These are phyloP conservation scores for Epichloe scottii DNA, from an alignment of 2,329 filamentous ascomycete genomes.

Conservation along the genomic window DNA sequence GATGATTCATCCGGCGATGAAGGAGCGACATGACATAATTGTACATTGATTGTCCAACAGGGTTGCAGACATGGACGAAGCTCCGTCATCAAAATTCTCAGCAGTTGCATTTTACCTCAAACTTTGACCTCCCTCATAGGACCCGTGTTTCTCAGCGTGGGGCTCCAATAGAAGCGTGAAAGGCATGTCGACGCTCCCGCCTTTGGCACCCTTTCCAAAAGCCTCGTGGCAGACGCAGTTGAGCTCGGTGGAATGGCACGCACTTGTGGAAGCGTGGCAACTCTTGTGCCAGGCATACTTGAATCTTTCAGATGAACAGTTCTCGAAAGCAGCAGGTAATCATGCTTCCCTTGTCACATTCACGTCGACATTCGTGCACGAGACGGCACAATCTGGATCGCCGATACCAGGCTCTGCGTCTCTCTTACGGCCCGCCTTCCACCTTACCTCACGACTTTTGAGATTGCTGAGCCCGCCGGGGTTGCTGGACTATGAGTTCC, in stretches of 20 bases:
- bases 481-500: slow-evolving; percentile 52
- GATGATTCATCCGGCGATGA: slow-evolving; percentile 11
- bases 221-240: slow-evolving; percentile 54
- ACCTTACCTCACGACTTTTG: slow-evolving; percentile 48
- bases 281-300: slow-evolving; percentile 54
- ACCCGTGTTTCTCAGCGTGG: too few species aligned
- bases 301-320: slow-evolving; percentile 41
- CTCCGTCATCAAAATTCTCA: neutral
- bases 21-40: neutral
- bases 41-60: neutral
- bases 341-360: slow-evolving; percentile 40
- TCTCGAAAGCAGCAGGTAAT: slow-evolving; percentile 34
- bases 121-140: neutral
- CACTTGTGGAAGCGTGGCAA: slow-evolving; percentile 66
- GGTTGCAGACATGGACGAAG: slow-evolving; percentile 1
- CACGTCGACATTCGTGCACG: slow-evolving; percentile 47
- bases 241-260: slow-evolving; percentile 59
- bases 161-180: slow-evolving; percentile 16
- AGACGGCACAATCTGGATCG: slow-evolving; percentile 24
- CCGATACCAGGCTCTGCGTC: slow-evolving; percentile 15
- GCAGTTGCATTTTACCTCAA: neutral
- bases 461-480: slow-evolving; percentile 27
- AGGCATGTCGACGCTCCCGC: slow-evolving; percentile 29
- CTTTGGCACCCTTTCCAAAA: slow-evolving; percentile 67
- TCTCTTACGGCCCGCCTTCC: slow-evolving; percentile 52